Evolutionary conservation across 371 early-diverging fungal species (phyloP).

Genomic region (Nosema muscidifuracis): DNA sequence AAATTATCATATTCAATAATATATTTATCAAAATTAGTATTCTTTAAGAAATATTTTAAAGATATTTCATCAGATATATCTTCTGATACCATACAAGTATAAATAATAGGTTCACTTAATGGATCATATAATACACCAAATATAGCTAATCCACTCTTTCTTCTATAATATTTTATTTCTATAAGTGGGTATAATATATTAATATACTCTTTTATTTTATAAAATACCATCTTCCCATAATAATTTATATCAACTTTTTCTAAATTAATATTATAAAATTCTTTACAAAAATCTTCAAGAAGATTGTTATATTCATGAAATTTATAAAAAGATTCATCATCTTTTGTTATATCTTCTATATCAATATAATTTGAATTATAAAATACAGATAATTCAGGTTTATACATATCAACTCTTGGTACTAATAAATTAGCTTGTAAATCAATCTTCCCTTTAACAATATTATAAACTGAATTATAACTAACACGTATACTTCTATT

Average conservation of each 20-base stretch:
- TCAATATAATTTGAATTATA: no score
- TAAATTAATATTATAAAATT: conserved; percentile 30
- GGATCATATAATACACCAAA: conserved; percentile 45
- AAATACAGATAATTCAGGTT: no score
- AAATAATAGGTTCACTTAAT: conserved; percentile 34
- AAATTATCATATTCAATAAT: conserved; percentile 44
- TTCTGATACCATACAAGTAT: conserved; percentile 30
- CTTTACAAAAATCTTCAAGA: conserved; percentile 6
- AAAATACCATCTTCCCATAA: conserved; percentile 22
- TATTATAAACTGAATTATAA: conserved; percentile 57
- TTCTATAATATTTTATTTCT: conserved; percentile 47
- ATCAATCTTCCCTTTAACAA: conserved; percentile 39
- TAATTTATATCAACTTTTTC: not conserved
- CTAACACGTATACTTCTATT: conserved; percentile 55
- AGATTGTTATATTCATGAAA: conserved; percentile 8
- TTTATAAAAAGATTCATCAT: not conserved
- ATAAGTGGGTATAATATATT: conserved; percentile 27
- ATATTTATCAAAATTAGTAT: not conserved
- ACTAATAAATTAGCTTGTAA: no score
- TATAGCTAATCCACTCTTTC: conserved; percentile 24
- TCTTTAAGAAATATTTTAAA: conserved; percentile 15
- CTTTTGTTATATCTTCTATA: no score
- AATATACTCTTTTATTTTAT: conserved; percentile 18
- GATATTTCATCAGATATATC: not conserved
- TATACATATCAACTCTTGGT: no score